Evolutionary conservation across 139 green algal genomes (phyloP), one percentile per base, ranked within the genome.

Genomic region (Chlorella sp.): DNA sequence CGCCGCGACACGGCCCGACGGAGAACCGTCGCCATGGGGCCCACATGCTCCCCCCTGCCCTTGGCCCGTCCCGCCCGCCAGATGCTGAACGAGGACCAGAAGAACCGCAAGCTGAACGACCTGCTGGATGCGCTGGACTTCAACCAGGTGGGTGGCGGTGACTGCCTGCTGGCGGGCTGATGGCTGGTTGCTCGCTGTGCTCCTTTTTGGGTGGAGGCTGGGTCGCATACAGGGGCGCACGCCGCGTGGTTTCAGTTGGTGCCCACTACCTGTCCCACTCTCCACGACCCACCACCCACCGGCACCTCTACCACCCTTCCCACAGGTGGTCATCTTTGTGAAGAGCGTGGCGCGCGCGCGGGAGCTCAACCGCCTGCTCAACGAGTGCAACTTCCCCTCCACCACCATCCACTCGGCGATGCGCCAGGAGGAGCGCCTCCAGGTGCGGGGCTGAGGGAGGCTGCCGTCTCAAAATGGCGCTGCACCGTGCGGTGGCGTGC

Each of bases 41-140:
- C 8, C 46, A 26, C 51, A 60, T 60, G 51, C 8, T 26, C 62
- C 17, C 62, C 28, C 6, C 28, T 36, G 62, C 62, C 19, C 4
- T 36, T 16, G 1, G 16, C 62, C 14, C 24, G 7, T 69, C 11
- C 24, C 28, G 8, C 19, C 62, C 62, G 24, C 51, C 51, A 60
- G 32, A 83, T 83, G 77, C 90, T 99, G 89, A 93, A 97, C 51
- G 97, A 99, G 92, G 91, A 95, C 36, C 94, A 98, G 90, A 99
- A 99, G 93, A 99, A 99, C 93, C 89, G 97, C 43, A 99, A 99
- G 92, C 95, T 99, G 24, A 99, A 97, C 86, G 97, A 99, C 86
- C 92, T 99, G 80, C 92, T 99, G 85, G 97, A 99, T 86, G 94
- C 95, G 1, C 92, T 99, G 8, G 97, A 99, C 89, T 99, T 99